phyloP scores from a whole-genome alignment of 345 rosid genomes.

The Hirschfeldia incana region DNA sequence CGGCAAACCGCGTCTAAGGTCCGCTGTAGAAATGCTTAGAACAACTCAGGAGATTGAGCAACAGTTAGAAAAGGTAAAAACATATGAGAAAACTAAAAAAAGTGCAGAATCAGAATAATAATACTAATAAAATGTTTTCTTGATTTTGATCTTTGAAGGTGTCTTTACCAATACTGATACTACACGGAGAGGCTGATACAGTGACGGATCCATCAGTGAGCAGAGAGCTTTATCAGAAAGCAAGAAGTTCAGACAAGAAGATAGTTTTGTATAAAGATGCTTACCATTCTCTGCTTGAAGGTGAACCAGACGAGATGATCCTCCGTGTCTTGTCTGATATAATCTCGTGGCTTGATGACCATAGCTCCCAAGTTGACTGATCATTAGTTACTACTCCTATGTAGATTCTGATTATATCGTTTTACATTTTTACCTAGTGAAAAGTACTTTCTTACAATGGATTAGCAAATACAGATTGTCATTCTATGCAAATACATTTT shows the following conservation, averaged over 20 bases:
- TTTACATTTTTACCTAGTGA: neutral
- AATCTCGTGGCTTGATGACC: conserved; percentile 77
- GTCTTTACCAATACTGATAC: conserved; percentile 74
- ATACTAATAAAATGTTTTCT: neutral
- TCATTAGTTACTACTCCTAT: neutral
- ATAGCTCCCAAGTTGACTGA: conserved; percentile 27
- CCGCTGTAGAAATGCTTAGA: conserved; percentile 78
- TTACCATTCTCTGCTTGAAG: conserved; percentile 76
- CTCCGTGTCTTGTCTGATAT: conserved; percentile 66
- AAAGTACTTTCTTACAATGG: neutral
- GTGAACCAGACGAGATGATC: conserved; percentile 86
- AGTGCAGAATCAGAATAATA: conserved; percentile 3
- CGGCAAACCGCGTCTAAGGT: conserved; percentile 72
- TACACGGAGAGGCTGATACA: conserved; percentile 83
- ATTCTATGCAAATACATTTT: neutral
- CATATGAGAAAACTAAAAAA: neutral
- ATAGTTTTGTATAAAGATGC: conserved; percentile 64
- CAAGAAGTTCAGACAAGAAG: conserved; percentile 75
- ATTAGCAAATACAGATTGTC: neutral
- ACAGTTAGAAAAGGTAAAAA: conserved; percentile 59
- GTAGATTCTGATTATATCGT: conserved; percentile 13
- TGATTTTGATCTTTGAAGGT: conserved; percentile 47
- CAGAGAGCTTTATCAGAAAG: conserved; percentile 75
- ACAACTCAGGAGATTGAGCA: conserved; percentile 72
- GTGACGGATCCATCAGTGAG: conserved; percentile 95